A percentile compares a stretch with the other conserved stretches of the same genome.
These are phyloP conservation scores for Magnusiomyces fungicola DNA, from an alignment of 1,139 yeast genomes.

Conservation along the genomic window DNA sequence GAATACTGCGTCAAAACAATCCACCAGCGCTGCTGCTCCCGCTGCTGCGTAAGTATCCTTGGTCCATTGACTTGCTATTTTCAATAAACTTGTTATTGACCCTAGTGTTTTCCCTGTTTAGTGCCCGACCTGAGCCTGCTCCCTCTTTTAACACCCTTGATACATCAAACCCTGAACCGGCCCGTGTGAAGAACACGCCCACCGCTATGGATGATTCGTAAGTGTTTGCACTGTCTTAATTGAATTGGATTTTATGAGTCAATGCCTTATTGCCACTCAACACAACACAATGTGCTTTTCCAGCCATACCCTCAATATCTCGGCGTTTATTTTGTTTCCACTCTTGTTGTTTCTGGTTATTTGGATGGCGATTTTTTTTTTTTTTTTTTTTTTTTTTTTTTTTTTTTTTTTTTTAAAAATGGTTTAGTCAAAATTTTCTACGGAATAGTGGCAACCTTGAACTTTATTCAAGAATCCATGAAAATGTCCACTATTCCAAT, in stretches of 20 bases:
- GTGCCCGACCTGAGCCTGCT: slow-evolving; percentile 43
- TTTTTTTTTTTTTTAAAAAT: not conserved
- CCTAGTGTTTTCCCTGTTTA: not conserved
- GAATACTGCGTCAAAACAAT: slow-evolving; percentile 10
- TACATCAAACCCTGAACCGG: slow-evolving; percentile 11
- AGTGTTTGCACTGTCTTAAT: no score
- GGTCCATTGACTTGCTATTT: not conserved
- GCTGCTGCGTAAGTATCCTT: slow-evolving; percentile 10
- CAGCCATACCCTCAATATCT: no score
- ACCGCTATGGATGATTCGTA: slow-evolving; percentile 25
- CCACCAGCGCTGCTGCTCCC: slow-evolving; percentile 11
- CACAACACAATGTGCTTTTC: no score
- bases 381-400: not conserved
- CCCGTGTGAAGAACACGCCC: slow-evolving; percentile 8
- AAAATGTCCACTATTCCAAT: no score
- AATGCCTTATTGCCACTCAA: no score
- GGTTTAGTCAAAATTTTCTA: no score
- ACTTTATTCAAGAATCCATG: no score
- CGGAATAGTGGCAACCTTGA: no score
- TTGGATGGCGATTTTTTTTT: not conserved
- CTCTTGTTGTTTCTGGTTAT: not conserved
- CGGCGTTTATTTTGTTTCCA: no score
- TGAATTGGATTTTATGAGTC: no score
- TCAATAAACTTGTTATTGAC: no score
- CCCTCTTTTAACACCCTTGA: slow-evolving; percentile 39